These are phyloP conservation scores for Stemphylium beticola DNA, from an alignment of 2,329 filamentous ascomycete species.

Conservation along the genomic window DNA sequence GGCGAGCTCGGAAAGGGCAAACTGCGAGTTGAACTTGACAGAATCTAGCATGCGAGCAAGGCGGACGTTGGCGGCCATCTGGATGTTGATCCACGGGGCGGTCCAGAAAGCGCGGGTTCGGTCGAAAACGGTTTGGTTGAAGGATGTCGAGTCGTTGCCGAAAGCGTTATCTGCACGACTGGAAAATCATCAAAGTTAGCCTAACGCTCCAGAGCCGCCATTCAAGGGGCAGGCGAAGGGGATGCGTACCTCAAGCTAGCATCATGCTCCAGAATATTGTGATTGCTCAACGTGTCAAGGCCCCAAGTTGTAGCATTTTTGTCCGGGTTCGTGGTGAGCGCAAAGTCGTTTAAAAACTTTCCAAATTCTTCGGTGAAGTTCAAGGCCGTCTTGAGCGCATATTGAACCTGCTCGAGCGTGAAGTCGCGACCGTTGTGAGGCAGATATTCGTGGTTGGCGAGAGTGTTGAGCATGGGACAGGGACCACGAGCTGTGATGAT, in stretches of 20 bases:
- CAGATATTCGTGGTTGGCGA: constrained; percentile 41
- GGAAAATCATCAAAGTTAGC: background rate
- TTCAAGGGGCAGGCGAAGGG: background rate
- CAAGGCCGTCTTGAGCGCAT: constrained; percentile 7
- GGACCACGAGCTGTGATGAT: constrained; percentile 15
- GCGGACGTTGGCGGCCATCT: constrained; percentile 11
- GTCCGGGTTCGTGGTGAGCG: constrained; percentile 12
- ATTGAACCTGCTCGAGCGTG: constrained; percentile 33
- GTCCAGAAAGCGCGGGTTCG: constrained; percentile 46
- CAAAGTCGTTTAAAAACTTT: constrained; percentile 6
- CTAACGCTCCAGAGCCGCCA: too few species aligned
- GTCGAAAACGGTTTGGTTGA: constrained; percentile 59
- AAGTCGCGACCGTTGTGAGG: constrained; percentile 39
- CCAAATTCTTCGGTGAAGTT: constrained; percentile 11
- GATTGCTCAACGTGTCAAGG: constrained; percentile 49
- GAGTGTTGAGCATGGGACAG: constrained; percentile 39
- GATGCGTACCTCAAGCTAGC: constrained; percentile 39
- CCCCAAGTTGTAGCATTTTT: constrained; percentile 11
- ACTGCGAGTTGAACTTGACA: constrained; percentile 1
- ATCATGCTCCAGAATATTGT: constrained; percentile 58
- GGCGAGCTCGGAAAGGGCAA: background rate
- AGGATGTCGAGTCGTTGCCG: background rate
- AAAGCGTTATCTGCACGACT: constrained; percentile 3
- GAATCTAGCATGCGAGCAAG: constrained; percentile 10
- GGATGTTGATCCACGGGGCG: background rate